phyloP scores from a whole-genome alignment of 768 basidiomycete species.

The Pulveroboletus sp. region DNA sequence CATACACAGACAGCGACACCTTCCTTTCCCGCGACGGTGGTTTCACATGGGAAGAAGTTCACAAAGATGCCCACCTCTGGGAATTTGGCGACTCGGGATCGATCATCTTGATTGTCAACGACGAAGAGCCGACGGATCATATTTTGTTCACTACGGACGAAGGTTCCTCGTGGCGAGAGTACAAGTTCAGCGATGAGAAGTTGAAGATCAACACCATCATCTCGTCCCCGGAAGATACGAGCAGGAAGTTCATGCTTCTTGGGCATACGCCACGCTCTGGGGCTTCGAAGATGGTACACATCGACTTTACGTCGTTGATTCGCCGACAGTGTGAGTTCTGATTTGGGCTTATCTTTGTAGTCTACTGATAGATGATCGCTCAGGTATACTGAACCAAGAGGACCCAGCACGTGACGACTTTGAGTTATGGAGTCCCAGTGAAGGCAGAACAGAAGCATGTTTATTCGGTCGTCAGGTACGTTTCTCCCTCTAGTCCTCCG shows the following conservation, averaged over 20 bases:
- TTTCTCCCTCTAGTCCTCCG: neutral
- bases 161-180: conserved; percentile 84
- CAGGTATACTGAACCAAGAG: conserved; percentile 66
- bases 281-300: conserved; percentile 59
- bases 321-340: conserved; percentile 61
- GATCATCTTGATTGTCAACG: conserved; percentile 89
- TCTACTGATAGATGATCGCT: neutral
- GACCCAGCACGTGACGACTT: conserved; percentile 88
- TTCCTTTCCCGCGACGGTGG: conserved; percentile 96
- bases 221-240: conserved; percentile 87
- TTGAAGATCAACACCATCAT: conserved; percentile 74
- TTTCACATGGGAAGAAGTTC: conserved; percentile 97
- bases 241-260: conserved; percentile 84
- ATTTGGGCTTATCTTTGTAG: neutral
- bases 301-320: conserved; percentile 86
- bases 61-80: conserved; percentile 97
- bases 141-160: conserved; percentile 89
- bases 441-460: conserved; percentile 82
- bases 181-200: conserved; percentile 69
- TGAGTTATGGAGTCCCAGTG: conserved; percentile 94
- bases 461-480: conserved; percentile 86
- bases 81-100: conserved; percentile 98
- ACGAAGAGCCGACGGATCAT: conserved; percentile 88
- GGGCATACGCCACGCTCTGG: conserved; percentile 51
- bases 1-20: conserved; percentile 86